Conservation (phyloP, 352 stramenopile genomes). For the Globisporangium parvum region DNA sequence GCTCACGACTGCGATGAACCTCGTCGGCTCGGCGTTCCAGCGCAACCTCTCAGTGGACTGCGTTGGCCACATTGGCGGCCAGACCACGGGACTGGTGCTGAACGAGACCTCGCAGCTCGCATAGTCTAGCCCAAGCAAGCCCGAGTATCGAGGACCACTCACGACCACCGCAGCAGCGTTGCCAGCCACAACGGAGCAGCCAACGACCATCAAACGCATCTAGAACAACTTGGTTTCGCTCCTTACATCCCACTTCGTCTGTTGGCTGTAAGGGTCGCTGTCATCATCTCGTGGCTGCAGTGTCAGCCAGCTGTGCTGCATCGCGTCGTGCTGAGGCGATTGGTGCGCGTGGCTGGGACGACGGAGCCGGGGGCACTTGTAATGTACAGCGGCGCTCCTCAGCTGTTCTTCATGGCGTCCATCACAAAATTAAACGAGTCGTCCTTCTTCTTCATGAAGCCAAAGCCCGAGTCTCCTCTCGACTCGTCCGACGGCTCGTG, state of each 20-base stretch:
- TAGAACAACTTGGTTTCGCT: conserved; percentile 1
- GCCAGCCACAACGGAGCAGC: background rate
- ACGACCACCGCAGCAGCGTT: background rate
- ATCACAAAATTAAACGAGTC: conserved; percentile 89
- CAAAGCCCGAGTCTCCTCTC: conserved; percentile 61
- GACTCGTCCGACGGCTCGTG: conserved; percentile 63
- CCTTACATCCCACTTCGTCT: background rate
- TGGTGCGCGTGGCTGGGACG: too few species aligned
- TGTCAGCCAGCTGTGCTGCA: too few species aligned
- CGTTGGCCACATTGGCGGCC: conserved; percentile 69
- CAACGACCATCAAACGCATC: background rate
- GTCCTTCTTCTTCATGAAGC: conserved; percentile 86
- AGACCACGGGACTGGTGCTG: conserved; percentile 42
- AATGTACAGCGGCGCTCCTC: conserved; percentile 41
- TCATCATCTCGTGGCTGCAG: too few species aligned
- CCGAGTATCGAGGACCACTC: background rate
- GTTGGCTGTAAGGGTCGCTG: background rate
- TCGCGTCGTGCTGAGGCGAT: too few species aligned
- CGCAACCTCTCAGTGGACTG: conserved; percentile 61
- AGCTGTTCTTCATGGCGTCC: conserved; percentile 87
- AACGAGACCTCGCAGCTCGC: conserved; percentile 30
- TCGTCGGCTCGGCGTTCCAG: conserved; percentile 54
- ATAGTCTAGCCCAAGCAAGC: conserved; percentile 6
- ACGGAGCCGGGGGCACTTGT: conserved; percentile 11
- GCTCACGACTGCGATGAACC: conserved; percentile 55